Percentiles rank a stretch among this genome's conserved stretches.
Evolutionary conservation across 441 rosid genomes (phyloP).

Genomic region (Gossypium trilobum): DNA sequence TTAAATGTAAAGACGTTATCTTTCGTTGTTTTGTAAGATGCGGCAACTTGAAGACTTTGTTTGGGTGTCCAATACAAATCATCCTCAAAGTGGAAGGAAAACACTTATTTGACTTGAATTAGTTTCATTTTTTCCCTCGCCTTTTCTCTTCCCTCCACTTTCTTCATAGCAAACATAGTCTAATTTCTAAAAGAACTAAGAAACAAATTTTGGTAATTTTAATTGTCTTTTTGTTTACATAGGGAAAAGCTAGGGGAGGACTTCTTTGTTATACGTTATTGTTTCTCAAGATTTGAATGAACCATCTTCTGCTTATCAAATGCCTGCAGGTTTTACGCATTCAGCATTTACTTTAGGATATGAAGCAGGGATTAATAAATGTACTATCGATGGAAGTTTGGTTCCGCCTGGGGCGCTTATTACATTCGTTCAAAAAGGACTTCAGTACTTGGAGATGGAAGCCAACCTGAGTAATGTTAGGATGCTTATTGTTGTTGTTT

Average conservation of each 20-base stretch:
- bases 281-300: background rate
- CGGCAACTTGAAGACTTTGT: background rate
- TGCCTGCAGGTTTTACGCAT: constrained; percentile 68
- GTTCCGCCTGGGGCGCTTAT: constrained; percentile 94
- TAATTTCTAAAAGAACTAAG: background rate
- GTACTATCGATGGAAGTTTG: constrained; percentile 85
- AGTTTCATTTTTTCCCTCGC: background rate
- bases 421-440: constrained; percentile 82
- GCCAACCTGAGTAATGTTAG: constrained; percentile 84
- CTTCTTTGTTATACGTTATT: background rate
- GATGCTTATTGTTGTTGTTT: constrained; percentile 15
- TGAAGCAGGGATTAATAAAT: constrained; percentile 85
- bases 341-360: constrained; percentile 88
- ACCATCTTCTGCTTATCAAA: constrained; percentile 5
- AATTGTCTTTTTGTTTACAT: background rate
- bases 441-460: constrained; percentile 97
- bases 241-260: background rate
- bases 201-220: background rate
- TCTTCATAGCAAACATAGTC: background rate
- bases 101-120: background rate
- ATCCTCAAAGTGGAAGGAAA: background rate
- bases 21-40: background rate
- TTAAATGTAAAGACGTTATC: background rate
- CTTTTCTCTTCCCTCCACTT: background rate
- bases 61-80: background rate